Conservation (phyloP, 257 asterid genomes). For the Verbena officinalis region DNA sequence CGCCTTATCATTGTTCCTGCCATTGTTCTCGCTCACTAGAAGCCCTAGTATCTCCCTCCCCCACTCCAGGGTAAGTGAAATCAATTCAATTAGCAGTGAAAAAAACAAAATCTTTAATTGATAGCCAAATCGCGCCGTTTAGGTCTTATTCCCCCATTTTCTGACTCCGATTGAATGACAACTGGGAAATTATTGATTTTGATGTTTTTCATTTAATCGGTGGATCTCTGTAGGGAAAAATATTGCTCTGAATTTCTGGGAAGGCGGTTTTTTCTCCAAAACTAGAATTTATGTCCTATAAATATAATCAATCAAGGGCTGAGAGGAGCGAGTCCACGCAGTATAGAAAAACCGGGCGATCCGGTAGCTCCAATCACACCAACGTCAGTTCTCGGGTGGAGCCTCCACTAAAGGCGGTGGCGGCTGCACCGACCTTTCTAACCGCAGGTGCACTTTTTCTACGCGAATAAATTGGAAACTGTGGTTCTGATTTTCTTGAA, state of each 20-base stretch:
- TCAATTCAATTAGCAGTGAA: too few species aligned
- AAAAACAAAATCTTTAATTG: too few species aligned
- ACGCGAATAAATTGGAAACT: constrained; percentile 7
- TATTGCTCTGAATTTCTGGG: constrained; percentile 28
- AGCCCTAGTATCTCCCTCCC: constrained; percentile 51
- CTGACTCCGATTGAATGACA: constrained; percentile 20
- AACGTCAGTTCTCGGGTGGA: constrained; percentile 40
- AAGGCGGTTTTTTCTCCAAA: constrained; percentile 27
- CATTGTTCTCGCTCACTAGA: constrained; percentile 33
- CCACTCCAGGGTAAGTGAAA: constrained; percentile 37
- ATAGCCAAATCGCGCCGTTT: background rate
- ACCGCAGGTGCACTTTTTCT: constrained; percentile 41
- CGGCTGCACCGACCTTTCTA: constrained; percentile 49
- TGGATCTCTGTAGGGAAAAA: constrained; percentile 41
- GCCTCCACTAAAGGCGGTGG: constrained; percentile 52
- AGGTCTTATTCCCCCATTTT: too few species aligned
- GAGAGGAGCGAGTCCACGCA: constrained; percentile 57
- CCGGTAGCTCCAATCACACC: constrained; percentile 56
- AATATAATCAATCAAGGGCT: constrained; percentile 54
- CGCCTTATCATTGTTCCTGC: constrained; percentile 45
- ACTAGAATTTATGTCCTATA: constrained; percentile 64
- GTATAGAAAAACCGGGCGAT: constrained; percentile 50
- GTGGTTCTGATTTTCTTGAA: constrained; percentile 32
- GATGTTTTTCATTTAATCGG: constrained; percentile 44
- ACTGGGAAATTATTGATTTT: constrained; percentile 7